These are phyloP conservation scores for Suhomyces tanzawaensis DNA, from an alignment of 805 yeast species.

Conservation along the genomic window DNA sequence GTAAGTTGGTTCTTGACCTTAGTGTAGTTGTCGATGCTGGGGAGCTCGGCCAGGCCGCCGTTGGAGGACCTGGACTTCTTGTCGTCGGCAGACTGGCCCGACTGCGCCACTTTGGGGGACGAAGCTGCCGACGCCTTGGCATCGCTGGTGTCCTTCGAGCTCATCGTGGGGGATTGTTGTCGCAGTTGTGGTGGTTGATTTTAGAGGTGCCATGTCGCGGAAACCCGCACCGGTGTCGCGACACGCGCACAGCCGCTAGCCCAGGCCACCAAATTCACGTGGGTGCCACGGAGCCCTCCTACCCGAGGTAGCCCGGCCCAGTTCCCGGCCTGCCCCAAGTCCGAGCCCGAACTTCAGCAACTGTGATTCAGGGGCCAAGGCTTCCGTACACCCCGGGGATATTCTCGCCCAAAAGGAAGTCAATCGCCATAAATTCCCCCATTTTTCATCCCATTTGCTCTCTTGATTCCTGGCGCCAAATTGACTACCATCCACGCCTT, in stretches of 20 bases:
- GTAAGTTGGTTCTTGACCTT: conserved; percentile 64
- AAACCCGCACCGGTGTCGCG: too few relatives aligned
- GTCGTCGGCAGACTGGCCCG: not conserved
- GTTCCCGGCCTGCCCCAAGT: conserved; percentile 5
- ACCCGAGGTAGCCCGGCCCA: not conserved
- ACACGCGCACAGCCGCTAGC: too few relatives aligned
- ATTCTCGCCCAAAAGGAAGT: too few relatives aligned
- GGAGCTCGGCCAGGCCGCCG: conserved; percentile 9
- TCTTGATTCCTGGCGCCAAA: too few relatives aligned
- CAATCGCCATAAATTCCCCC: too few relatives aligned
- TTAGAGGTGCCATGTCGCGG: too few relatives aligned
- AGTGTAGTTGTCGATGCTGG: conserved; percentile 54
- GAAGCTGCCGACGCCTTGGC: not conserved
- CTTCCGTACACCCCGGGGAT: not conserved
- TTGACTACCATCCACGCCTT: too few relatives aligned
- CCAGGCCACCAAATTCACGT: too few relatives aligned
- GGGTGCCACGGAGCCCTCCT: conserved; percentile 1
- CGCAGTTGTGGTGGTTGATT: too few relatives aligned
- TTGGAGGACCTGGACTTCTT: not conserved
- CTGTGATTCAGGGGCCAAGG: not conserved
- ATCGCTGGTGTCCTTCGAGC: not conserved
- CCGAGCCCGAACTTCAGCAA: conserved; percentile 11
- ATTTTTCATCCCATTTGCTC: too few relatives aligned
- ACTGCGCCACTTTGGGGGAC: not conserved
- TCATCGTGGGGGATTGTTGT: too few relatives aligned